Base-by-base conservation (phyloP, 345 rosid species). In the Eucalyptus dawsonii region DNA sequence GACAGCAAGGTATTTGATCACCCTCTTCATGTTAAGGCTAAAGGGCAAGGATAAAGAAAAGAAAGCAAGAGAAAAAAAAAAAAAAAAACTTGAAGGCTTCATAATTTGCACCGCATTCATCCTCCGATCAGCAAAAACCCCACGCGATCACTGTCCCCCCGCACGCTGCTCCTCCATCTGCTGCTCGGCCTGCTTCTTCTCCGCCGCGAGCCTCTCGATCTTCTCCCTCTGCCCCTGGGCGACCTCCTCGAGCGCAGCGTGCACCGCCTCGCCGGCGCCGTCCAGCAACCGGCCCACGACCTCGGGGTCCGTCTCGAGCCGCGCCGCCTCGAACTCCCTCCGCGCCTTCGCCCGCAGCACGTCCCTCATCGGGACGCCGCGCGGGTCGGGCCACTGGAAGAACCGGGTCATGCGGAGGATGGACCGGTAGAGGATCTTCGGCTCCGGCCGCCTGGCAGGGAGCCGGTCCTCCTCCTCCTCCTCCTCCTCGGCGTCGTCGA, bases 251-350 rank as follows among this genome's bases (percentile, higher is more conserved):
- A 96, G 88, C 10, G 98, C 95, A 29, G 94, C 93, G 12, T 95
- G 92, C 88, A 97, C 94, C 2, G 98, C 98, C 22, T 97, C 98
- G 51, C 95, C 93, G 27, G 98, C 97, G 45, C 98, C 98, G 12
- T 95, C 97, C 37, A 98, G 92, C 85, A 97, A 89, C 88, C 95
- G 93, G 24, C 96, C 94, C 56, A 97, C 93, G 22, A 95, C 89
- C 90, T 98, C 98, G 19, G 98, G 98, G 89, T 98, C 99, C 87
- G 91, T 95, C 92, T 97, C 98, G 89, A 93, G 94, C 86, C 98
- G 93, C 16, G 98, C 98, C 87, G 92, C 98, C 88, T 97, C 98
- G 60, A 97, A 96, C 92, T 98, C 97, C 91, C 94, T 98, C 91
- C 98, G 91, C 3, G 97, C 97, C 92, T 95, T 96, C 87, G 94